phyloP scores from a whole-genome alignment of 805 yeast species.

The Debaryomyces castellii region DNA sequence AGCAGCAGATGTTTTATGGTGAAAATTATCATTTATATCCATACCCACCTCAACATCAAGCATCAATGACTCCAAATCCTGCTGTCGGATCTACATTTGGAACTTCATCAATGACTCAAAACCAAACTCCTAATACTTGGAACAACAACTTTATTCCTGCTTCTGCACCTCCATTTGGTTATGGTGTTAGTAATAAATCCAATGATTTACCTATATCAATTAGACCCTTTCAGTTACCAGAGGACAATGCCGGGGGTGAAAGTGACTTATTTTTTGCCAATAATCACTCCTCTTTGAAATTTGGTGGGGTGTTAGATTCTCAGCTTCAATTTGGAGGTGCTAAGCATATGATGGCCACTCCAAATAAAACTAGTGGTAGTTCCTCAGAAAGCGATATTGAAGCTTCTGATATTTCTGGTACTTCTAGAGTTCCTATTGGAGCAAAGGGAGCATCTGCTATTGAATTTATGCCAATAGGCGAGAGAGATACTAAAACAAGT shows the following conservation, averaged over 20 bases:
- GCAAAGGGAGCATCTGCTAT: slow-evolving; percentile 2
- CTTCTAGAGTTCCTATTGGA: slow-evolving; percentile 1
- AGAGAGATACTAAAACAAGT: background rate
- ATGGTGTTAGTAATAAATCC: slow-evolving; percentile 4
- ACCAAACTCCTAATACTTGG: slow-evolving; percentile 40
- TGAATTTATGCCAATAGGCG: slow-evolving; percentile 2
- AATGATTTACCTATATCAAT: slow-evolving; percentile 13
- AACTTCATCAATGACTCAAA: slow-evolving; percentile 16
- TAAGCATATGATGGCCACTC: slow-evolving; percentile 3
- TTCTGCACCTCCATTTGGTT: slow-evolving; percentile 37
- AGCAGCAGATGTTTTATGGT: slow-evolving; percentile 6
- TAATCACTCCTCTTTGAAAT: slow-evolving; percentile 18
- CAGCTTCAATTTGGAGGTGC: slow-evolving; percentile 6
- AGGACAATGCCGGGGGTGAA: slow-evolving; percentile 4
- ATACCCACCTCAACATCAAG: slow-evolving; percentile 18
- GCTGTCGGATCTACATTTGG: slow-evolving; percentile 16
- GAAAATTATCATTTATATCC: slow-evolving; percentile 6
- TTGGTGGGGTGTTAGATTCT: slow-evolving; percentile 22
- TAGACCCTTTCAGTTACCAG: slow-evolving; percentile 27
- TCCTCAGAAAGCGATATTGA: slow-evolving; percentile 14
- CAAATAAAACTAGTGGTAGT: slow-evolving; percentile 5
- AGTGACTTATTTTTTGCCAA: slow-evolving; percentile 5
- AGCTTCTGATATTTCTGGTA: background rate
- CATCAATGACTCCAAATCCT: slow-evolving; percentile 31
- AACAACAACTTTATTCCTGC: slow-evolving; percentile 30